phyloP scores from a whole-genome alignment of 164 flowering plant species.

The Litsea cubeba region DNA sequence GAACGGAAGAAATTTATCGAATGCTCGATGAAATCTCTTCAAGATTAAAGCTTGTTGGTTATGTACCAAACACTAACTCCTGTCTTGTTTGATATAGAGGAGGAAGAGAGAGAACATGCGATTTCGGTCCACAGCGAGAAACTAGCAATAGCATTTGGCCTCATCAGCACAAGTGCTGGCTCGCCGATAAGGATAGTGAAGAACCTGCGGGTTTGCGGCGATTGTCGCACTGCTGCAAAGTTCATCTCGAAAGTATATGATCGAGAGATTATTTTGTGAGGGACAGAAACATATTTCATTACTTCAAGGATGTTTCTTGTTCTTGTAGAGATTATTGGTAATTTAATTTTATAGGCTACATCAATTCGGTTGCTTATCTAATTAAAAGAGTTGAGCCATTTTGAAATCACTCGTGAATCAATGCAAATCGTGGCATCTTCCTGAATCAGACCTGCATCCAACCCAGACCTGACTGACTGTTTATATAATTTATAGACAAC shows the following conservation, averaged over 20 bases:
- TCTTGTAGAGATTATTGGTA: conserved; percentile 10
- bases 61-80: conserved; percentile 10
- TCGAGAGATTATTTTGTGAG: conserved; percentile 10
- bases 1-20: conserved; percentile 6
- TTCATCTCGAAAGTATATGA: conserved; percentile 8
- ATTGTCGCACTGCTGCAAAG: conserved; percentile 10
- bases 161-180: background rate
- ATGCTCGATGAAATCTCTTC: conserved; percentile 3
- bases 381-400: too few relatives aligned
- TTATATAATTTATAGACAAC: too few relatives aligned
- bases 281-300: conserved; percentile 7
- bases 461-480: too few relatives aligned
- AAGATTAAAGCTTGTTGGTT: conserved; percentile 10
- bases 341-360: background rate
- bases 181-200: conserved; percentile 10
- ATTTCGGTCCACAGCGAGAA: conserved; percentile 12
- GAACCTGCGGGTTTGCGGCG: conserved; percentile 12
- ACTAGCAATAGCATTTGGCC: conserved; percentile 14
- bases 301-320: conserved; percentile 6
- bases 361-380: too few relatives aligned
- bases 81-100: conserved; percentile 15
- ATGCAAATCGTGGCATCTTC: too few relatives aligned
- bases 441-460: too few relatives aligned
- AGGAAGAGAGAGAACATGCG: conserved; percentile 14
- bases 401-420: too few relatives aligned